phyloP scores from a whole-genome alignment of 169 alveolate species.

The Babesia ovata region DNA sequence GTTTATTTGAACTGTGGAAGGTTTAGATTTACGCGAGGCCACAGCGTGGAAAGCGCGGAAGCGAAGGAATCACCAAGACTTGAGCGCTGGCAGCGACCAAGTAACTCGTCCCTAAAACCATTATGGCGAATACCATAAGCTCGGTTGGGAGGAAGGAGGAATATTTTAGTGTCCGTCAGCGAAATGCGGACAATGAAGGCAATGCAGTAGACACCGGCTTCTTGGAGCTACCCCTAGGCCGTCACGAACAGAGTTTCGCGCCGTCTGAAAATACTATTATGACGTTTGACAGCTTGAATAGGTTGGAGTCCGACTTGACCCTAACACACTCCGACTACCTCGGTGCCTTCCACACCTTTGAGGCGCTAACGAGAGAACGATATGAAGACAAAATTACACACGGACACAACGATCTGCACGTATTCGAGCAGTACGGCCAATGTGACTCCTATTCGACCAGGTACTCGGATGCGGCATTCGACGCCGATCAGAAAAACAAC shows the following conservation, averaged over 20 bases:
- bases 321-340: slow-evolving; percentile 4
- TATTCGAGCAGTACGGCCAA: neutral
- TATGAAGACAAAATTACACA: neutral
- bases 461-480: slow-evolving; percentile 37
- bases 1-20: too few relatives aligned
- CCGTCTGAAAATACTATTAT: neutral
- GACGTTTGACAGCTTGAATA: neutral
- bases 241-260: neutral
- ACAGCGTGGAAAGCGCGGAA: too few relatives aligned
- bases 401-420: neutral
- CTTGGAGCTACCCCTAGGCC: neutral
- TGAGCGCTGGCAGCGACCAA: too few relatives aligned
- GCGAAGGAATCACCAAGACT: too few relatives aligned
- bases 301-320: slow-evolving; percentile 2
- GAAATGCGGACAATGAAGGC: neutral
- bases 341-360: slow-evolving; percentile 7
- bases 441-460: slow-evolving; percentile 24
- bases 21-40: too few relatives aligned
- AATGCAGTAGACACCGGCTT: neutral
- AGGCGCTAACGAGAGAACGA: neutral
- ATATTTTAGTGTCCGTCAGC: neutral
- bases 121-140: neutral
- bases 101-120: too few relatives aligned
- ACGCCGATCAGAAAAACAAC: neutral
- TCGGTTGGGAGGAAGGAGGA: neutral